Conservation (phyloP, 352 stramenopile genomes). For the Aphanomyces invadans region DNA sequence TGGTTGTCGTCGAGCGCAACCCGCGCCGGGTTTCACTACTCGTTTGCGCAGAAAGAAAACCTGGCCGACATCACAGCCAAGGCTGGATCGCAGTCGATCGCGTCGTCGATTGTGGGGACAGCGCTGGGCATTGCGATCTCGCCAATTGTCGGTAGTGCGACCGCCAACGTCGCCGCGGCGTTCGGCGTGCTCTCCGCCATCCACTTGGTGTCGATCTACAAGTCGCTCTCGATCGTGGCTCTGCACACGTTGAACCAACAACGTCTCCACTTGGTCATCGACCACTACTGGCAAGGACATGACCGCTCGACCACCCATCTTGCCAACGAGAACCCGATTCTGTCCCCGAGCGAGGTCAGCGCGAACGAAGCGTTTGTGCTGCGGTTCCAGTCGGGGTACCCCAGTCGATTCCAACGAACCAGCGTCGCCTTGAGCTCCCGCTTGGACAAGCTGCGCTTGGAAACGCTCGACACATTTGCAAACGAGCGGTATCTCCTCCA, state of each 20-base stretch:
- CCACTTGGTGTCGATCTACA: conserved; percentile 55
- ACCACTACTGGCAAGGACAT: conserved; percentile 17
- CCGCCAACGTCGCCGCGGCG: conserved; percentile 38
- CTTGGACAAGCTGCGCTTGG: background rate
- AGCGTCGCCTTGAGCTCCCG: conserved; percentile 25
- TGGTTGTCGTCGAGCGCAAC: conserved; percentile 92
- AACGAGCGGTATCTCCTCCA: conserved; percentile 60
- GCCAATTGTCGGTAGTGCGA: conserved; percentile 46
- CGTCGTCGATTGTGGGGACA: conserved; percentile 82
- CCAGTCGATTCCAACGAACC: conserved; percentile 42
- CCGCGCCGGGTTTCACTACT: conserved; percentile 91
- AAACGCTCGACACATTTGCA: too few relatives aligned
- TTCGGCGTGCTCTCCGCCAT: conserved; percentile 45
- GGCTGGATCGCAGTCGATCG: conserved; percentile 89
- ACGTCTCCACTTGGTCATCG: conserved; percentile 50
- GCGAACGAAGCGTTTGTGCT: conserved; percentile 52
- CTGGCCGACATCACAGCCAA: conserved; percentile 96
- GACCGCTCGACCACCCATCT: too few relatives aligned
- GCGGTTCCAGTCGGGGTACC: conserved; percentile 43
- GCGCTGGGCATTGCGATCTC: conserved; percentile 58
- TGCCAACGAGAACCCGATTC: too few relatives aligned
- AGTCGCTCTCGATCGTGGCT: conserved; percentile 45
- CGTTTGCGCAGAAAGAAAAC: conserved; percentile 84
- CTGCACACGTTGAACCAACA: conserved; percentile 55
- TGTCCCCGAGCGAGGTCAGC: conserved; percentile 31